phyloP scores from a whole-genome alignment of 257 asterid species.

The Capsicum chinense region DNA sequence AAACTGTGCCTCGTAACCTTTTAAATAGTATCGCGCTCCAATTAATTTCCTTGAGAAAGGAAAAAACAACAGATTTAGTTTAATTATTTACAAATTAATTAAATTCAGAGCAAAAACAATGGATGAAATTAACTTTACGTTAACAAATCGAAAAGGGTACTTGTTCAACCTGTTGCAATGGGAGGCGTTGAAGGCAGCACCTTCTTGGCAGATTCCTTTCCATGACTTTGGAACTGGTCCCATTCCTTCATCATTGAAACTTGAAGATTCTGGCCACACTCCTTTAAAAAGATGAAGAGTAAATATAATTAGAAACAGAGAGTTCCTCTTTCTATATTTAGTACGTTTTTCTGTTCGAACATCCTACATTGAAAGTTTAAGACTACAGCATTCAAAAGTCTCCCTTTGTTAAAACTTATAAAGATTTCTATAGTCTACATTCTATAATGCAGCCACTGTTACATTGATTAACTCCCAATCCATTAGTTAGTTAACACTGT shows the following conservation, averaged over 20 bases:
- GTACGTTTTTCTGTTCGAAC: too few species aligned
- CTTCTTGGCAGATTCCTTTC: slow-evolving; percentile 52
- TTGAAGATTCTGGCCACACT: slow-evolving; percentile 57
- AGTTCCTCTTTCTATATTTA: too few species aligned
- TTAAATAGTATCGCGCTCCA: slow-evolving; percentile 55
- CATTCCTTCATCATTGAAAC: slow-evolving; percentile 54
- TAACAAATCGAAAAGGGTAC: not conserved
- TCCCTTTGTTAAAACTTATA: too few species aligned
- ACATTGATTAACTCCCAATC: too few species aligned
- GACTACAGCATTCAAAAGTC: too few species aligned
- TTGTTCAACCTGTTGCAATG: slow-evolving; percentile 47
- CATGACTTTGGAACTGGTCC: slow-evolving; percentile 56
- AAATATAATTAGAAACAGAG: too few species aligned
- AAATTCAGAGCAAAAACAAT: too few species aligned
- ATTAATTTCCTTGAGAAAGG: slow-evolving; percentile 41
- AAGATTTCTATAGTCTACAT: too few species aligned
- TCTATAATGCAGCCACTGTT: too few species aligned
- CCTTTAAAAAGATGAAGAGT: slow-evolving; percentile 33
- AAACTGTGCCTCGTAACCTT: slow-evolving; percentile 35
- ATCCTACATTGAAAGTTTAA: too few species aligned
- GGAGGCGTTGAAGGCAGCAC: slow-evolving; percentile 44
- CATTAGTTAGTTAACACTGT: too few species aligned
- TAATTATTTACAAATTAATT: too few species aligned
- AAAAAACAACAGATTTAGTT: not conserved
- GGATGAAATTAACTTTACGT: not conserved